Base-by-base conservation (phyloP, 2,329 filamentous ascomycete species). In the Albophoma yamanashiensis region DNA sequence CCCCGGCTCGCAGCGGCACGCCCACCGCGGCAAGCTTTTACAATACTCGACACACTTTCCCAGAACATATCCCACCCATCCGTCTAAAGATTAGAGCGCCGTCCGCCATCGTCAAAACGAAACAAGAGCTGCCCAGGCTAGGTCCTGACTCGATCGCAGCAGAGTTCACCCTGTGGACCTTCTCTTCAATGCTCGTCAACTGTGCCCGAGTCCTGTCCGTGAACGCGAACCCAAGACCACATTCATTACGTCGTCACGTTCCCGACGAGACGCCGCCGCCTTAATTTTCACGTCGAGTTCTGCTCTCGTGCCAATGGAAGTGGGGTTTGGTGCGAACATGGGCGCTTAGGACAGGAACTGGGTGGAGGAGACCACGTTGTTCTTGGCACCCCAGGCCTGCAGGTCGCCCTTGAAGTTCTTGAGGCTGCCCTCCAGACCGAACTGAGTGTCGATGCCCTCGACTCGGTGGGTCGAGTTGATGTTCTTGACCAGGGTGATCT, bases 401-500 rank as follows among this genome's bases (percentile, higher is more conserved):
- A 74, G 63, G 56, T 74, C 69, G 50, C 66, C 70, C 58, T 71
- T 70, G 68, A 64, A 69, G 64, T 68, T 73, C 64, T 72, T 64
- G 75, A 77, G 73, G 57, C 89, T 88, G 63, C 83, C 89, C 50
- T 78, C 75, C 57, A 96, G 82, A 58, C 80, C 85, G 69, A 83
- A 90, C 70, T 94, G 90, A 56, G 80, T 83, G 55, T 78, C 69
- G 65, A 95, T 82, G 59, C 91, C 91, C 68, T 94, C 86, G 65
- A 93, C 78, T 68, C 91, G 88, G 79, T 96, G 91, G 40, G 87
- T 91, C 53, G 89, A 88, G 81, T 96, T 96, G 76, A 95, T 82
- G 79, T 96, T 96, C 87, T 96, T 96, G 75, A 94, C 89, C 63
- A 92, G 78, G 39, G 86, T 87, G 71, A 96, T 90, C 79, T 96